Conservation (phyloP, 202 grass and related monocot genomes). For the Bolboschoenoplectus hybrid region DNA sequence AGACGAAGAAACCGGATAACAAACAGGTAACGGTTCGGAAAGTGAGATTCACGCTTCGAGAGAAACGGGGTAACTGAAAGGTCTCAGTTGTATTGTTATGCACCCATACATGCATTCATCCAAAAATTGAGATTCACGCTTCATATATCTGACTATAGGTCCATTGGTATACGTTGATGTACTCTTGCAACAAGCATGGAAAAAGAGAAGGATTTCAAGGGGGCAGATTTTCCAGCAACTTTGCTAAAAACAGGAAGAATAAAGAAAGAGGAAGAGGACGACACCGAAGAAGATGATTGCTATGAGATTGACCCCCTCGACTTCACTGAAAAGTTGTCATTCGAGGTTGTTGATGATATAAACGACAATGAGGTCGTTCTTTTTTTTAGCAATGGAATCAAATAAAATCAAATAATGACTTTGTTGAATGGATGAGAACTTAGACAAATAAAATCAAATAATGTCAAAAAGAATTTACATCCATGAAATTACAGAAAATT, state of each 20-base stretch:
- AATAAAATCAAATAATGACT: not conserved
- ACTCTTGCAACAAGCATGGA: slow-evolving; percentile 19
- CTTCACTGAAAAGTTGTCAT: slow-evolving; percentile 42
- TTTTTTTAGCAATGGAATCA: slow-evolving; percentile 46
- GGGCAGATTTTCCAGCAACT: too few relatives aligned
- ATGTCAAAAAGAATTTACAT: not conserved
- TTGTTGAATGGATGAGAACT: not conserved
- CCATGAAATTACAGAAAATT: not conserved
- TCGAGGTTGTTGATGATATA: slow-evolving; percentile 33
- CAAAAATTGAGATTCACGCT: too few relatives aligned
- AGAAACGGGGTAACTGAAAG: not conserved
- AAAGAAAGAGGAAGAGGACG: too few relatives aligned
- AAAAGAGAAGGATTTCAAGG: not conserved
- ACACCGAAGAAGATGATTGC: slow-evolving; percentile 43
- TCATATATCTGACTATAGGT: not conserved
- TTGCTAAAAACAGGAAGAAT: too few relatives aligned
- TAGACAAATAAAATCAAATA: slow-evolving; percentile 6
- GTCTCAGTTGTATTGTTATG: not conserved
- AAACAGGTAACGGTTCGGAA: slow-evolving; percentile 9
- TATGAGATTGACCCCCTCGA: slow-evolving; percentile 48
- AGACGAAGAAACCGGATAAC: too few relatives aligned
- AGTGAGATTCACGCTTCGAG: not conserved
- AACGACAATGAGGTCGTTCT: slow-evolving; percentile 55
- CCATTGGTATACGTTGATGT: not conserved
- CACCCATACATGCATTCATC: too few relatives aligned